Evolutionary conservation across 2,329 filamentous ascomycete genomes (phyloP).

Genomic region (Aspergillus fructus): DNA sequence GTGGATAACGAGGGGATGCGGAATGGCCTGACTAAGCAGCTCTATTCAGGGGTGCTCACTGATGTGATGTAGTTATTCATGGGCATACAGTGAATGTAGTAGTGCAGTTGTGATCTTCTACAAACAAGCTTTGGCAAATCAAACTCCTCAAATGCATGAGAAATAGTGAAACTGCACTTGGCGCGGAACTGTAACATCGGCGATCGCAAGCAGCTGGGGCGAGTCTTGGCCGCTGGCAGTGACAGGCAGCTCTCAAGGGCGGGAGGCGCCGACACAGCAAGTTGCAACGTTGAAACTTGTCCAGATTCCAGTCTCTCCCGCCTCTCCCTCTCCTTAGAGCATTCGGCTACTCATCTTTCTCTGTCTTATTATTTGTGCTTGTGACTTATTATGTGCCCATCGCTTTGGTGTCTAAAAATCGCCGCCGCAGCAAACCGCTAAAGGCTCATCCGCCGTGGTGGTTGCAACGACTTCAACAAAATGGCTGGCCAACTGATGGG

Average conservation of each 20-base stretch:
- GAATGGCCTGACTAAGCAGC: too few species aligned
- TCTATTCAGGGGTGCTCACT: too few species aligned
- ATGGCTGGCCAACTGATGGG: constrained; percentile 40
- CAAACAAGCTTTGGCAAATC: too few species aligned
- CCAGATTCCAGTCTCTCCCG: not conserved
- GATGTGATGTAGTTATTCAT: too few species aligned
- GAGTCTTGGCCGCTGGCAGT: not conserved
- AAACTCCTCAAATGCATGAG: too few species aligned
- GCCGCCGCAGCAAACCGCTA: constrained; percentile 34
- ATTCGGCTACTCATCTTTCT: not conserved
- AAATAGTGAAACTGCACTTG: too few species aligned
- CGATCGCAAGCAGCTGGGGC: too few species aligned
- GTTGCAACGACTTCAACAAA: constrained; percentile 24
- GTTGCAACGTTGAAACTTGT: constrained; percentile 6
- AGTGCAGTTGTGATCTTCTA: too few species aligned
- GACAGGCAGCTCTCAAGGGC: not conserved
- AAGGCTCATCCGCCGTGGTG: constrained; percentile 24
- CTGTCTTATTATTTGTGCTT: constrained; percentile 1
- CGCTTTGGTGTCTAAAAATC: constrained; percentile 31
- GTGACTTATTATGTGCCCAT: constrained; percentile 39
- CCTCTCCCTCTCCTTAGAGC: not conserved
- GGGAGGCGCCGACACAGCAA: not conserved
- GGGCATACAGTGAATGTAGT: too few species aligned
- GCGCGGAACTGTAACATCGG: too few species aligned
- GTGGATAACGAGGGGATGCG: too few species aligned